Evolutionary conservation across 352 stramenopile species (phyloP), one percentile per base, ranked within the genome.

Genomic region (Phytophthora niederhauseri): DNA sequence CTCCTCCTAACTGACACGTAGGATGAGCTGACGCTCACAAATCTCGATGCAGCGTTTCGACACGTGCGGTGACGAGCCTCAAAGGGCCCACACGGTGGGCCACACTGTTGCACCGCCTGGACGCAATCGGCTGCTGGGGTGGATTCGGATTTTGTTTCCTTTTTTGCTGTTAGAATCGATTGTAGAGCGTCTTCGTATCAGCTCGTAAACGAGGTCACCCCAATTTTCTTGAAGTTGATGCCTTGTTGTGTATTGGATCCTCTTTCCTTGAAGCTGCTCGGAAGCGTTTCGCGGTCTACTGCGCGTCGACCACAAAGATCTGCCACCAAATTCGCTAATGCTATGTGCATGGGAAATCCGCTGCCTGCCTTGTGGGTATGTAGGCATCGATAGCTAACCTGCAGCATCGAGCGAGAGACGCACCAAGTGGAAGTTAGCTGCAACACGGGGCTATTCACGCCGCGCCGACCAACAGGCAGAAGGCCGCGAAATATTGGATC

Each of bases 401-500:
- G 11, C 36, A 45, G 11, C 4, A n/a, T n/a, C 2, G 11, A 45
- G 36, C 24, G 24, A 45, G 36, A 45, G 12, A n/a, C 36, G 36
- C 36, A 15, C 11, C 30, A 34, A 34, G 12, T 6, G 0, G 6
- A 9, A 4, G 36, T 43, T 2, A 43, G 36, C 36, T 17, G 36
- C 36, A 43, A 43, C 8, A 6, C 6, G 14, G 9, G 14, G 36
- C 14, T 17, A 14, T 15, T 43, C 14, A 17, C 4, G 36, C 36
- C 9, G 36, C 36, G 36, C 36, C 36, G 9, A 43, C 36, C 38
- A 46, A 41, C 12, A 15, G 38, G 38, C 15, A 4, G 12, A 9
- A n/a, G n/a, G n/a, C 14, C 38, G 8, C 31, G 48, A 59, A 66
- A 52, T 45, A 52, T 66, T 66, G 48, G 49, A 60, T 59, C 22